Base-by-base conservation (phyloP, 495 filamentous ascomycete species). In the Annulohypoxylon moriforme region DNA sequence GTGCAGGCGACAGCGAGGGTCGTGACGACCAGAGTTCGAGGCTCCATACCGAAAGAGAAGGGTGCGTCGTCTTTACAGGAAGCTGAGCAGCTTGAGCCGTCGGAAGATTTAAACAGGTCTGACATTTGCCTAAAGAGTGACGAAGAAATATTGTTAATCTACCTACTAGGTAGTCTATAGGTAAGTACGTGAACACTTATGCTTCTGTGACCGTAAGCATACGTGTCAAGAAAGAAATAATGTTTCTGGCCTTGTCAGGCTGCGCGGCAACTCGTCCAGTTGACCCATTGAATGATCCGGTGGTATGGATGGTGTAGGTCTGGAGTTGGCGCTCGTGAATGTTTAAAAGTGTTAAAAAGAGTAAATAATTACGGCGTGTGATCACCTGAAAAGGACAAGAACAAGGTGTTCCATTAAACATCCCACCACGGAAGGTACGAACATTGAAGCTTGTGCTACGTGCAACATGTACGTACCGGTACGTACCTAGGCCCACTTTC, bases 201-300 rank as follows among this genome's bases (percentile, higher is more conserved):
- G 40, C 42, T 16, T 67, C n/a, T 60, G 11, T 11, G n/a, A 31
- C 44, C 6, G 33, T 73, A 69, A 50, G 60, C 60, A 73, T 64
- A 69, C 60, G 71, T 66, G 66, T 66, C 61, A 65, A 29, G 49
- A 65, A 73, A 53, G 20, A 50, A 69, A 69, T 66, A 58, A 44
- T 31, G 60, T 58, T 29, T 71, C 63, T 44, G 71, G 67, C 67
- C 71, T 73, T 27, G 60, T 67, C 58, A 70, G 63, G 68, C 71
- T 71, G 42, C 38, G 71, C 67, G 60, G 46, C 55, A 64, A 55
- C 18, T 46, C 63, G 71, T 29, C 57, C 67, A 70, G 71, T 67
- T 71, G 71, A 74, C 71, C 71, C 71, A 74, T 74, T 64, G 71
- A 71, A 59, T 71, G 67, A 64, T 63, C 61, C 66, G 49, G 27